Conservation (phyloP, 805 yeast species). For the Kluyveromyces starmeri region DNA sequence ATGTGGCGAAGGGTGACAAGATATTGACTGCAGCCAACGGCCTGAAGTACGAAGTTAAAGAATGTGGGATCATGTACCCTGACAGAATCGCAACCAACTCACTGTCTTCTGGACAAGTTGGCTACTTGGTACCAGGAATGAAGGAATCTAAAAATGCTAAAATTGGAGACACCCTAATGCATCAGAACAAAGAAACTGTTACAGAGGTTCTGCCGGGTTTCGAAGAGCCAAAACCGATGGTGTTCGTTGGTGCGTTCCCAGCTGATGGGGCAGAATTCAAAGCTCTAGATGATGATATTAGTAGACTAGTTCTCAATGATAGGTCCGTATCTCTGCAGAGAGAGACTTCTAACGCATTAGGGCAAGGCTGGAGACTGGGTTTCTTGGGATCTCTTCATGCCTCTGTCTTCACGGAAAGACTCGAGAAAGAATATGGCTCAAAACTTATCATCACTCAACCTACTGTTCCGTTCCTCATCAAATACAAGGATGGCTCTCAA, state of each 20-base stretch:
- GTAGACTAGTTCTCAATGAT: constrained; percentile 82
- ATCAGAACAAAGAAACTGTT: constrained; percentile 39
- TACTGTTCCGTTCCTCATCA: constrained; percentile 83
- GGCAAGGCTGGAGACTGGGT: constrained; percentile 97
- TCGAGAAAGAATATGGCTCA: constrained; percentile 91
- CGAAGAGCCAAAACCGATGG: constrained; percentile 97
- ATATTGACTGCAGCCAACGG: constrained; percentile 70
- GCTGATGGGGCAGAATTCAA: constrained; percentile 90
- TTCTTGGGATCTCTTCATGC: constrained; percentile 93
- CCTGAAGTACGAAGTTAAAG: constrained; percentile 76
- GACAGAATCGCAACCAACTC: constrained; percentile 58
- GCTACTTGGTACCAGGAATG: constrained; percentile 92
- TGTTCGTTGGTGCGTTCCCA: constrained; percentile 95
- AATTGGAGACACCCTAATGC: constrained; percentile 84
- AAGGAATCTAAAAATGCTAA: constrained; percentile 76
- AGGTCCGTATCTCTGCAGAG: constrained; percentile 82
- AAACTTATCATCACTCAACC: constrained; percentile 89
- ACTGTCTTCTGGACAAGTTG: constrained; percentile 86
- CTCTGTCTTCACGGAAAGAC: constrained; percentile 82
- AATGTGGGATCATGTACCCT: constrained; percentile 93
- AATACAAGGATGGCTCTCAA: constrained; percentile 56
- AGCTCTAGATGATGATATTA: constrained; percentile 80
- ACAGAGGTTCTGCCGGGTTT: constrained; percentile 86
- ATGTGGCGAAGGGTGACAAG: constrained; percentile 62
- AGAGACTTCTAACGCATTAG: constrained; percentile 88